phyloP scores from a whole-genome alignment of 768 basidiomycete species.

The Sarcomyxa edulis region DNA sequence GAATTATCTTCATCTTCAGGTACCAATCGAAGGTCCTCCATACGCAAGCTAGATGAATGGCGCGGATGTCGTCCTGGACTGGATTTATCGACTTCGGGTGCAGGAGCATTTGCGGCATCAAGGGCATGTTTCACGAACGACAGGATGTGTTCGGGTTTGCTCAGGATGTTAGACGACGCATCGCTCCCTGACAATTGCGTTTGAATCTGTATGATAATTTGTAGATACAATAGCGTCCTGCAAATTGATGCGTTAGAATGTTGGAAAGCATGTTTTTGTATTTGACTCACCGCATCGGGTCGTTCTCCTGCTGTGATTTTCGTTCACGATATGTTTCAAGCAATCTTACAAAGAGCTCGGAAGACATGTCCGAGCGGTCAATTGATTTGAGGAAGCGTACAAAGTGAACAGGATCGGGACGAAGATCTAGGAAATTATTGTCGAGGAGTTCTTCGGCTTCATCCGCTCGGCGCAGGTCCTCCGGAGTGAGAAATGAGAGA shows the following conservation, averaged over 20 bases:
- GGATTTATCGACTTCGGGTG: slow-evolving; percentile 7
- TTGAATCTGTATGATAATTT: slow-evolving; percentile 81
- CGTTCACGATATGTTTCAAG: slow-evolving; percentile 63
- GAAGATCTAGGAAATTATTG: slow-evolving; percentile 56
- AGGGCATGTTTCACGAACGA: slow-evolving; percentile 79
- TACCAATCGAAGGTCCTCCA: slow-evolving; percentile 28
- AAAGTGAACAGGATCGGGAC: slow-evolving; percentile 72
- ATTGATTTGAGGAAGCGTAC: slow-evolving; percentile 60
- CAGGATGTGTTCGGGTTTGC: slow-evolving; percentile 69
- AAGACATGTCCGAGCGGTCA: slow-evolving; percentile 63
- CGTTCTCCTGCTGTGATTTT: slow-evolving; percentile 29
- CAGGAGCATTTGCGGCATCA: slow-evolving; percentile 28
- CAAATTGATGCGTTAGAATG: slow-evolving; percentile 3
- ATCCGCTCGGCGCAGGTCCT: slow-evolving; percentile 34
- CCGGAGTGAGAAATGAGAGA: slow-evolving; percentile 47
- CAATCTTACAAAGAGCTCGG: slow-evolving; percentile 67
- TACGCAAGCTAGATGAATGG: slow-evolving; percentile 11
- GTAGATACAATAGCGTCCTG: slow-evolving; percentile 70
- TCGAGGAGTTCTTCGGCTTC: slow-evolving; percentile 41
- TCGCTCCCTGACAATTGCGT: slow-evolving; percentile 53
- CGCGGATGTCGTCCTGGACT: slow-evolving; percentile 18
- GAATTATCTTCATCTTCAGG: slow-evolving; percentile 30
- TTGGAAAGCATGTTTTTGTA: neutral
- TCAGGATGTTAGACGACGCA: slow-evolving; percentile 49
- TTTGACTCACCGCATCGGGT: slow-evolving; percentile 46